Evolutionary conservation across 495 filamentous ascomycete species (phyloP).

Genomic region (Trichoderma asperelloides): DNA sequence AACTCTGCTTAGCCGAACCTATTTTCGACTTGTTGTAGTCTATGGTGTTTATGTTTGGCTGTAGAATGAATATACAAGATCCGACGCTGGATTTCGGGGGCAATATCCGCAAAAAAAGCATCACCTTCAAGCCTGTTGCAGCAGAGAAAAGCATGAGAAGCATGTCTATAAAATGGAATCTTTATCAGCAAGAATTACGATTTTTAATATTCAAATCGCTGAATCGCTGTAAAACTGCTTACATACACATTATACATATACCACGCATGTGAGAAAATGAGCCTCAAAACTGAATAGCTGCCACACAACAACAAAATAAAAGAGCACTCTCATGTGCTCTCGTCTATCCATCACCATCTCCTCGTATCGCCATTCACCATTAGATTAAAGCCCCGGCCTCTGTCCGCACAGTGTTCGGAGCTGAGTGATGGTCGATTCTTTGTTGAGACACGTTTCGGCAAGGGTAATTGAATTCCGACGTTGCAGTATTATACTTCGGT

Average conservation of each 20-base stretch:
- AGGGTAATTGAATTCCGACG: conserved; percentile 5
- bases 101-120: too few species aligned
- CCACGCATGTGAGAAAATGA: too few species aligned
- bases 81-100: too few species aligned
- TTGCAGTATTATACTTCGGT: background rate
- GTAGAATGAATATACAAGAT: too few species aligned
- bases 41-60: background rate
- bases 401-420: background rate
- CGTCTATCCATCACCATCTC: background rate
- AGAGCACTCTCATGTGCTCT: background rate
- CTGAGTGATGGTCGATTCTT: background rate
- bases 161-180: too few species aligned
- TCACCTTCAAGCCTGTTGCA: too few species aligned
- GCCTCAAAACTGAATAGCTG: background rate
- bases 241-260: too few species aligned
- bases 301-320: background rate
- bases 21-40: background rate
- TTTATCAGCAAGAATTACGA: too few species aligned
- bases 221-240: too few species aligned
- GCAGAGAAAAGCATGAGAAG: too few species aligned
- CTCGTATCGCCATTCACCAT: background rate
- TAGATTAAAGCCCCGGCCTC: background rate
- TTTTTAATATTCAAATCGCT: too few species aligned
- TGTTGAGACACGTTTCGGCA: background rate
- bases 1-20: too few species aligned